Conservation (phyloP, 495 filamentous ascomycete species). For the Apodospora peruviana region DNA sequence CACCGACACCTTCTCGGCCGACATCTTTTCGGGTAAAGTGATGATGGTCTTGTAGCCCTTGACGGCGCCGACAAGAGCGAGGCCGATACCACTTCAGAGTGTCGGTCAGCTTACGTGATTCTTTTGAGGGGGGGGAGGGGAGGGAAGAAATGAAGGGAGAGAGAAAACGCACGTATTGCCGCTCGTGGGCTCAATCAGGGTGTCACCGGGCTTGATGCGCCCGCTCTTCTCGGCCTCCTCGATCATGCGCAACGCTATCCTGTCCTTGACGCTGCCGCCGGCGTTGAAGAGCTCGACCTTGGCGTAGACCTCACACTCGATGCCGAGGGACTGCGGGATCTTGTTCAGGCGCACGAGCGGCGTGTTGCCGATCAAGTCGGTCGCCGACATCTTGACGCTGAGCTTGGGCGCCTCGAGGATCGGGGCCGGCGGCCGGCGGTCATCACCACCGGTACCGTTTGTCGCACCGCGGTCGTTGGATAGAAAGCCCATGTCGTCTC, state of each 20-base stretch:
- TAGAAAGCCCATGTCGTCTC: too few species aligned
- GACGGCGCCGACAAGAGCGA: conserved; percentile 88
- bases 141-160: conserved; percentile 4
- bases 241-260: conserved; percentile 96
- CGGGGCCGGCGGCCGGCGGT: too few species aligned
- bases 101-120: conserved; percentile 16
- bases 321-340: conserved; percentile 82
- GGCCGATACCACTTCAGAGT: conserved; percentile 69
- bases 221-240: conserved; percentile 88
- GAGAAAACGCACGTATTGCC: conserved; percentile 74
- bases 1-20: conserved; percentile 92
- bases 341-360: conserved; percentile 88
- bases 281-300: conserved; percentile 98
- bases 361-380: conserved; percentile 80
- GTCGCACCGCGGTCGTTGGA: too few species aligned
- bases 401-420: too few species aligned
- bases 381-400: conserved; percentile 36
- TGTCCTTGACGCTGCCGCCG: conserved; percentile 95
- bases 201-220: conserved; percentile 94
- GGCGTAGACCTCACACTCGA: conserved; percentile 85
- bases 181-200: conserved; percentile 94
- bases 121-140: neutral
- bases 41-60: conserved; percentile 99
- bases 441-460: too few species aligned
- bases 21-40: conserved; percentile 99